Evolutionary conservation across 2,329 filamentous ascomycete genomes (phyloP).

Genomic region (Penicillium brasilianum): DNA sequence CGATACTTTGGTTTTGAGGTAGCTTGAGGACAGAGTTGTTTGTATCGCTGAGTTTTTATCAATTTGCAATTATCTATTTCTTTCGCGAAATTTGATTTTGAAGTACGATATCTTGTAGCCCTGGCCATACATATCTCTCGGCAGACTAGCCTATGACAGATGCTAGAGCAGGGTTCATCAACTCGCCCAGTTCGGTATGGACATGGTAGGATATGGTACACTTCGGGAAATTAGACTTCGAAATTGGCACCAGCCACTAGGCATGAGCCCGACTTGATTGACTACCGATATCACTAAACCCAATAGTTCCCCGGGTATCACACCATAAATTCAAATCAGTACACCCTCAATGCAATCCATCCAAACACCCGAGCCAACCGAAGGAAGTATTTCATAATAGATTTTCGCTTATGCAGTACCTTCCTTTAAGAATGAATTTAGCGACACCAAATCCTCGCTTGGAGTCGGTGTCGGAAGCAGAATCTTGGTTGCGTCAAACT

Average conservation of each 20-base stretch:
- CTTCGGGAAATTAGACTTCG: background rate
- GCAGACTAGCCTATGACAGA: too few relatives aligned
- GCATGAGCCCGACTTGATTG: background rate
- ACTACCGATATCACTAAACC: background rate
- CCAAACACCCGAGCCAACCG: conserved; percentile 14
- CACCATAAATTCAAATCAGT: conserved; percentile 1
- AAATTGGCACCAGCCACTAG: background rate
- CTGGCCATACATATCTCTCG: too few relatives aligned
- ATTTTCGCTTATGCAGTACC: conserved; percentile 11
- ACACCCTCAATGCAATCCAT: conserved; percentile 24
- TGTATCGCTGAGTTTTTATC: too few relatives aligned
- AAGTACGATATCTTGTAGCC: too few relatives aligned
- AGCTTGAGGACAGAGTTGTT: background rate
- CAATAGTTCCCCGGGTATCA: conserved; percentile 8
- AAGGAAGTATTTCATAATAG: conserved; percentile 8
- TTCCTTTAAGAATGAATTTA: conserved; percentile 34
- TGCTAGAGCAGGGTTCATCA: too few relatives aligned
- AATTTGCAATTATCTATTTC: too few relatives aligned
- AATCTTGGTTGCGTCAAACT: conserved; percentile 44
- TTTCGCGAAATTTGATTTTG: too few relatives aligned
- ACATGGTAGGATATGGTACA: background rate
- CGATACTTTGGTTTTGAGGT: background rate
- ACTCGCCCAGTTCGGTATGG: background rate
- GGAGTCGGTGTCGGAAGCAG: conserved; percentile 35
- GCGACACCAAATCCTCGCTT: conserved; percentile 31